Evolutionary conservation across 768 basidiomycete genomes (phyloP).

Genomic region (Pluteus cervinus): DNA sequence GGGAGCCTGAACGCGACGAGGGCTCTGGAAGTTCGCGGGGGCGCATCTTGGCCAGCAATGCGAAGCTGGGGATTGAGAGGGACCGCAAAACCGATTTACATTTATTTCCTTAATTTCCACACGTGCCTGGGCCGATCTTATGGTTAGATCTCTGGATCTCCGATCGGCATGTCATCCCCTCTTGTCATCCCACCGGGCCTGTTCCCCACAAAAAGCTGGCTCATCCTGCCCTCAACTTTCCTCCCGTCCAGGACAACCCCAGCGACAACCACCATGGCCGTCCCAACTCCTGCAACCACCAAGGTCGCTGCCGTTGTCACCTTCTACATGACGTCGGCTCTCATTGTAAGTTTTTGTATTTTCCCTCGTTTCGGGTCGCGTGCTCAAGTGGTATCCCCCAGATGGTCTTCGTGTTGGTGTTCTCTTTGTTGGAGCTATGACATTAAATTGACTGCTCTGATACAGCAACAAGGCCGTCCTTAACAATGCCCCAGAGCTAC

Average conservation of each 20-base stretch:
- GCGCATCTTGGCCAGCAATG: too few relatives aligned
- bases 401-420: constrained; percentile 48
- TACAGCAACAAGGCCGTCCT: constrained; percentile 72
- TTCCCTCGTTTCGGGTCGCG: neutral
- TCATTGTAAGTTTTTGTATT: constrained; percentile 47
- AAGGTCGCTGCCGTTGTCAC: constrained; percentile 66
- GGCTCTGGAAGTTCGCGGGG: too few relatives aligned
- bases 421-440: neutral
- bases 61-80: too few relatives aligned
- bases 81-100: too few relatives aligned
- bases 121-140: too few relatives aligned
- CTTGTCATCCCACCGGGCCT: too few relatives aligned
- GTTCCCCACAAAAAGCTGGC: too few relatives aligned
- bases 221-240: neutral
- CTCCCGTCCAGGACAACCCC: constrained; percentile 5
- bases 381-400: constrained; percentile 13
- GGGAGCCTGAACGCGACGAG: too few relatives aligned
- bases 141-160: too few relatives aligned
- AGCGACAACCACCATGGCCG: constrained; percentile 23
- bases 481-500: constrained; percentile 58
- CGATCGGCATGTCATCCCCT: too few relatives aligned
- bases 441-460: constrained; percentile 7
- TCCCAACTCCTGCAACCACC: constrained; percentile 25
- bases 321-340: constrained; percentile 75
- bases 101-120: too few relatives aligned